Conservation (phyloP, 2,329 filamentous ascomycete genomes). For the Clarireedia homoeocarpa region DNA sequence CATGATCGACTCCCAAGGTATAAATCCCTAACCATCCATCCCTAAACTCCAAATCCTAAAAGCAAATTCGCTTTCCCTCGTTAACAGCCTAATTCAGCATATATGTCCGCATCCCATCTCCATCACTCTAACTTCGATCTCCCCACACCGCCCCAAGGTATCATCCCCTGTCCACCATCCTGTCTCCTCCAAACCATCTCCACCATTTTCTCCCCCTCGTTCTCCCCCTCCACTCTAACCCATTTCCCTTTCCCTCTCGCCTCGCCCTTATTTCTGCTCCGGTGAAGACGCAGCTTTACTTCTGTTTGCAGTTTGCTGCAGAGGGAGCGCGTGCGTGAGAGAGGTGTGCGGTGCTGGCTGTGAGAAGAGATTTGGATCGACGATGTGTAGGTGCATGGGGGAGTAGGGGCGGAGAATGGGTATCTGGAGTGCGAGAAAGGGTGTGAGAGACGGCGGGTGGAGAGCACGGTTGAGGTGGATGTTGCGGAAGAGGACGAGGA, state of each 20-base stretch:
- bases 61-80: too few species aligned
- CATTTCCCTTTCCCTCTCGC: background rate
- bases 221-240: slow-evolving; percentile 5
- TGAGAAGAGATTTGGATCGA: background rate
- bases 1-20: background rate
- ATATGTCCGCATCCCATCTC: background rate
- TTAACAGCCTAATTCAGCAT: background rate
- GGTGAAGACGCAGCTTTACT: background rate
- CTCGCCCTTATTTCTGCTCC: background rate
- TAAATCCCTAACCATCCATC: background rate
- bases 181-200: slow-evolving; percentile 8
- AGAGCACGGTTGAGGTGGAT: background rate
- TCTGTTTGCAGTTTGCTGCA: slow-evolving; percentile 5
- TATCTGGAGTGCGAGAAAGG: background rate
- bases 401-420: background rate
- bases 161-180: slow-evolving; percentile 5
- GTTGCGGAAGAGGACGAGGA: background rate
- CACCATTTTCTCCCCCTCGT: background rate
- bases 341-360: background rate
- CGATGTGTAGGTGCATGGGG: background rate
- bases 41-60: background rate
- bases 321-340: slow-evolving; percentile 3
- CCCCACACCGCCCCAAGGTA: slow-evolving; percentile 6
- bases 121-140: slow-evolving; percentile 6
- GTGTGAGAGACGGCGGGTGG: background rate